Base-by-base conservation (phyloP, 345 rosid species). In the Isatis tinctoria region DNA sequence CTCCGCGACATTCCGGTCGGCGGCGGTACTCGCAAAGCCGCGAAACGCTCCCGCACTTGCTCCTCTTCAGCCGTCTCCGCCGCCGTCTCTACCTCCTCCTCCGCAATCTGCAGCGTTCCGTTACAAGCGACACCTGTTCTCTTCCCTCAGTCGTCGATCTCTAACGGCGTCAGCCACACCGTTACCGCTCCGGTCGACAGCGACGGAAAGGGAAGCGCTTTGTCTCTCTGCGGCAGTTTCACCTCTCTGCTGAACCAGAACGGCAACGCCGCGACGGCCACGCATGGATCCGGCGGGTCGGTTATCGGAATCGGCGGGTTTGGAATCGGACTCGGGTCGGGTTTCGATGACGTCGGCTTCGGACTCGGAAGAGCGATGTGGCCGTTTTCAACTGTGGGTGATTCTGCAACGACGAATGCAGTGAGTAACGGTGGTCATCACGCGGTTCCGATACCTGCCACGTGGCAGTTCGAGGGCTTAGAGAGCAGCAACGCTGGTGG, bases 401-500 rank as follows among this genome's bases (percentile, higher is more conserved):
- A 62, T 0, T 70, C 69, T 24, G 78, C 79, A 6, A 67, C 78
- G 62, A 41, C 78, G 16, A 58, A 63, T 71, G 75, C 65, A 9
- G 79, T 48, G 32, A 75, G 65, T 14, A 58, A 70, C 60, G 79
- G 69, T 40, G 85, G 78, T 40, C 63, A 67, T 20, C 72, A 69
- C 39, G 37, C 67, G 0, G 58, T 72, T n/a, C 83, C 83, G 20
- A 76, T 85, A 60, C 83, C 79, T 0, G 80, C 73, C 82, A 47
- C 89, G 61, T 91, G 98, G 98, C 98, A 88, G 81, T 85, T 86
- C 47, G 96, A 91, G 74, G 93, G 73, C 75, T 86, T 85, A 10
- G 93, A 85, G 74, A 78, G 64, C 28, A 62, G 28, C 24, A 62
- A 45, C 60, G 28, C 36, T 16, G 75, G 65, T 54, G 91, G 89